Evolutionary conservation across 2,329 filamentous ascomycete genomes (phyloP).

Genomic region (Ophiognomonia clavigignenti-juglandacearum): DNA sequence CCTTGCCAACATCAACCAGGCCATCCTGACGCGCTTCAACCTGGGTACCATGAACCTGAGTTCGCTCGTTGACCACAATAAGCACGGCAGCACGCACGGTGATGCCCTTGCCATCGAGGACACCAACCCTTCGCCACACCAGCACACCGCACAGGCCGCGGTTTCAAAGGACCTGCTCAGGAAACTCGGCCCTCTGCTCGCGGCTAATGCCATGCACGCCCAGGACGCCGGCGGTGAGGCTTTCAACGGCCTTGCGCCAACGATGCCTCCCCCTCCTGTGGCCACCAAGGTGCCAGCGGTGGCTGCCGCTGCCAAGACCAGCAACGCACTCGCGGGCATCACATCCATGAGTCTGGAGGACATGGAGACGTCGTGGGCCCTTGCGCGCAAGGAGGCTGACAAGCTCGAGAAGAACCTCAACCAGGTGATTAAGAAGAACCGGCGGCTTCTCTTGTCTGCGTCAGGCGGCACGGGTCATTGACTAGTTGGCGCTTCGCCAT

Average conservation of each 20-base stretch:
- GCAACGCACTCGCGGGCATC: constrained; percentile 42
- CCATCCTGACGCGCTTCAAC: constrained; percentile 57
- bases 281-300: constrained; percentile 3
- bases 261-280: constrained; percentile 6
- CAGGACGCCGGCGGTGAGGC: constrained; percentile 4
- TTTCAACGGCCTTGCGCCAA: constrained; percentile 12
- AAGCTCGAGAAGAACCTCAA: constrained; percentile 58
- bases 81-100: neutral
- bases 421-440: constrained; percentile 55
- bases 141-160: constrained; percentile 8
- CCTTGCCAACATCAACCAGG: constrained; percentile 65
- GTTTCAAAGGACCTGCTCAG: constrained; percentile 8
- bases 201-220: neutral
- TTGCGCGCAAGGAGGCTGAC: constrained; percentile 55
- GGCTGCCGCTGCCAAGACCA: constrained; percentile 17
- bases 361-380: constrained; percentile 49
- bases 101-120: constrained; percentile 3
- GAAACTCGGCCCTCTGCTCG: constrained; percentile 3
- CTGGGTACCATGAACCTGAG: constrained; percentile 41
- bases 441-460: constrained; percentile 38
- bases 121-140: neutral
- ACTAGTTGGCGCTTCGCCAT: constrained; percentile 5
- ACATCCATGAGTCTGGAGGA: constrained; percentile 59
- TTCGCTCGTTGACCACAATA: neutral
- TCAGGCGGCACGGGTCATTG: constrained; percentile 15